Evolutionary conservation across 345 rosid species (phyloP).

Genomic region (Populus davidiana): DNA sequence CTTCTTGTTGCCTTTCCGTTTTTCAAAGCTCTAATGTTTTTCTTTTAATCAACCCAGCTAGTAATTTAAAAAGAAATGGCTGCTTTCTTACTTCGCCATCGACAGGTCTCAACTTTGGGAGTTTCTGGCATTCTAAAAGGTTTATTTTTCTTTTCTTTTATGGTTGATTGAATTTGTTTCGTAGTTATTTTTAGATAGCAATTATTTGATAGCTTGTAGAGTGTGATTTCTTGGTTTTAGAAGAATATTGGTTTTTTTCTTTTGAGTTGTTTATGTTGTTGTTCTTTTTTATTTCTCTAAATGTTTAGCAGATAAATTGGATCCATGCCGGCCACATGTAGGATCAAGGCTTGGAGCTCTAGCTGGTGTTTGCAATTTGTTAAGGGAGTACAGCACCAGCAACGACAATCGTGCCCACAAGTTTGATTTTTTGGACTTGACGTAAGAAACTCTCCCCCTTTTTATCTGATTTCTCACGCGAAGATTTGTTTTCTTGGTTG

Average conservation of each 20-base stretch:
- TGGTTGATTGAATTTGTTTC: slow-evolving; percentile 8
- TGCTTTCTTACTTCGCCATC: slow-evolving; percentile 45
- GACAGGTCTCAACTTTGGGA: slow-evolving; percentile 54
- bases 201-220: too few relatives aligned
- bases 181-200: too few relatives aligned
- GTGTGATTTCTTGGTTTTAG: too few relatives aligned
- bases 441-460: slow-evolving; percentile 44
- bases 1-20: not conserved
- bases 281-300: slow-evolving; percentile 2
- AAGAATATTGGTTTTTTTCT: not conserved
- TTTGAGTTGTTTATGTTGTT: not conserved
- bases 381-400: slow-evolving; percentile 42
- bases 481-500: not conserved
- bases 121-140: slow-evolving; percentile 51
- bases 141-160: slow-evolving; percentile 22
- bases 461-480: not conserved
- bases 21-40: not conserved
- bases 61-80: slow-evolving; percentile 30
- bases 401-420: slow-evolving; percentile 12
- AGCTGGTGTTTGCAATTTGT: slow-evolving; percentile 19
- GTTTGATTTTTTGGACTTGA: slow-evolving; percentile 73
- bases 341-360: slow-evolving; percentile 30
- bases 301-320: slow-evolving; percentile 40
- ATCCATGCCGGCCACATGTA: slow-evolving; percentile 31
- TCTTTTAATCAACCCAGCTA: not conserved